Percentiles rank a stretch among this genome's conserved stretches.
phyloP scores from a whole-genome alignment of 257 asterid genomes.

The Jacaranda copaia region DNA sequence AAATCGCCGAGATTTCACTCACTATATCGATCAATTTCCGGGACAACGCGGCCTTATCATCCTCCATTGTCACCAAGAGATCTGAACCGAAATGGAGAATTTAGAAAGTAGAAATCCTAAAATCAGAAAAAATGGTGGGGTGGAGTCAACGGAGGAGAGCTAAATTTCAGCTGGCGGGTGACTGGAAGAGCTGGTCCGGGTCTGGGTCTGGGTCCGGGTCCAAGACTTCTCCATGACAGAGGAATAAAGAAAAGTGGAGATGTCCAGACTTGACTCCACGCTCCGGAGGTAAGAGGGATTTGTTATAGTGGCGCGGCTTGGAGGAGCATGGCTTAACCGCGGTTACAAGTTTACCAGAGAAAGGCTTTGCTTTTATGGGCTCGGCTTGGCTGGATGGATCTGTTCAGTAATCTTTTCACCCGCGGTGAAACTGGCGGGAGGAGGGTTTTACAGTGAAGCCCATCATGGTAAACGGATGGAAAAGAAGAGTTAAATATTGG shows the following conservation, averaged over 20 bases:
- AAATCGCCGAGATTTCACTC: slow-evolving; percentile 71
- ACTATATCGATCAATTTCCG: slow-evolving; percentile 62
- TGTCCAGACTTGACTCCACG: slow-evolving; percentile 25
- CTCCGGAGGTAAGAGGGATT: background rate
- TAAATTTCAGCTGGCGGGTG: slow-evolving; percentile 38
- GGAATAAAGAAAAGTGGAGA: slow-evolving; percentile 20
- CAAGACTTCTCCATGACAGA: slow-evolving; percentile 42
- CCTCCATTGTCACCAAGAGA: slow-evolving; percentile 63
- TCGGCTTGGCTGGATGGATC: background rate
- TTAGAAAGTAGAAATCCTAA: background rate
- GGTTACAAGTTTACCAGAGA: slow-evolving; percentile 5
- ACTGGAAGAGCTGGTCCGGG: slow-evolving; percentile 34
- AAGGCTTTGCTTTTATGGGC: background rate
- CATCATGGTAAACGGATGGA: background rate
- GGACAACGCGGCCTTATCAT: slow-evolving; percentile 63
- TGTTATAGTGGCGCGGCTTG: slow-evolving; percentile 24
- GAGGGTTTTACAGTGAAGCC: background rate
- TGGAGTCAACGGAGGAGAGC: slow-evolving; percentile 41
- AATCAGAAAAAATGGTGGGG: slow-evolving; percentile 28
- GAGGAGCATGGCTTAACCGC: slow-evolving; percentile 14
- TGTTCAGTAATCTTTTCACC: background rate
- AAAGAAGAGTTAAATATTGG: background rate
- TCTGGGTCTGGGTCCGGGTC: slow-evolving; percentile 33
- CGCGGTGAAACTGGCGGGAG: slow-evolving; percentile 13
- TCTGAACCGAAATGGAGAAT: slow-evolving; percentile 40